Percentiles rank a stretch among this genome's conserved stretches.
Evolutionary conservation across 495 filamentous ascomycete species (phyloP).

Genomic region (Aspergillus asperescens): DNA sequence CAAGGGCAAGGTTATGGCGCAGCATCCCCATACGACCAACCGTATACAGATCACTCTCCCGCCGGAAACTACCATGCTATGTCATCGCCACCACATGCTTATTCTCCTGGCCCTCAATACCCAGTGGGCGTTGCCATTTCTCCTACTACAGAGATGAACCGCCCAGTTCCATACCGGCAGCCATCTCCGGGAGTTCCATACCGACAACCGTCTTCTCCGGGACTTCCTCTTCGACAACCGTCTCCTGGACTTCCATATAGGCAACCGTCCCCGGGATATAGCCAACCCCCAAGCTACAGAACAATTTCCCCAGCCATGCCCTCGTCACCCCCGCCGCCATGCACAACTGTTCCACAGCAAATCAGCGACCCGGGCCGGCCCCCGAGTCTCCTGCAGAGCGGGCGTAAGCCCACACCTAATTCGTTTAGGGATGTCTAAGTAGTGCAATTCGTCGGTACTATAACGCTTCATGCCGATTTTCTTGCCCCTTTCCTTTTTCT

Average conservation of each 20-base stretch:
- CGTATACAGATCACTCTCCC: constrained; percentile 25
- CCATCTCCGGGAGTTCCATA: constrained; percentile 18
- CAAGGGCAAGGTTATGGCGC: constrained; percentile 24
- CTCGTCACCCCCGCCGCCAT: constrained; percentile 35
- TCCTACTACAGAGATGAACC: constrained; percentile 12
- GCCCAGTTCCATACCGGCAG: constrained; percentile 26
- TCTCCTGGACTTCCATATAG: constrained; percentile 18
- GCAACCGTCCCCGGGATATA: constrained; percentile 23
- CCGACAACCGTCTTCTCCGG: not conserved
- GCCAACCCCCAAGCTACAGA: constrained; percentile 21
- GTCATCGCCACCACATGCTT: constrained; percentile 23
- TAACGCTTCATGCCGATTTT: not conserved
- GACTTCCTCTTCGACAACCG: no score
- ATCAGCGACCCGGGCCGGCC: constrained; percentile 30
- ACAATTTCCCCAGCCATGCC: constrained; percentile 26
- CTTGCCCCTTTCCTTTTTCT: not conserved
- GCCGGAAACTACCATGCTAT: constrained; percentile 15
- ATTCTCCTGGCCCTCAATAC: constrained; percentile 23
- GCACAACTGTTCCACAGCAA: constrained; percentile 24
- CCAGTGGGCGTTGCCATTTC: constrained; percentile 8
- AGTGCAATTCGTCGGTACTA: not conserved
- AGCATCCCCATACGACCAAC: constrained; percentile 25
- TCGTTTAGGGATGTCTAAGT: constrained; percentile 29
- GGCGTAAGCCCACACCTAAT: constrained; percentile 33
- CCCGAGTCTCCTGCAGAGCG: constrained; percentile 43